Base-by-base conservation (phyloP, 2,329 filamentous ascomycete genomes). In the Aspergillus costaricaensis region DNA sequence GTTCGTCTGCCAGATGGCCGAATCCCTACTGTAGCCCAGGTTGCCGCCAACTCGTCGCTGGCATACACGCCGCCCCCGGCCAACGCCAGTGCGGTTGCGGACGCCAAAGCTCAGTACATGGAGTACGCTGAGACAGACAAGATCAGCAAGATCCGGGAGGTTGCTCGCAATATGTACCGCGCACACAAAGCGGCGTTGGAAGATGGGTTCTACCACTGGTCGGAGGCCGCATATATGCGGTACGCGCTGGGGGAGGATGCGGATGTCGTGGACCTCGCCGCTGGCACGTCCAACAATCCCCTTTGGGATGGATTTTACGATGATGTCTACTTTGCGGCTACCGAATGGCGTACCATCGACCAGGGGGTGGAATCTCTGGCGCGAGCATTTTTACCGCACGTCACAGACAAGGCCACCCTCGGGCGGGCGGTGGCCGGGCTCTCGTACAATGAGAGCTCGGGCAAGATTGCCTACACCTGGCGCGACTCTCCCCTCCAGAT, bases 341-440 rank as follows among this genome's bases (percentile, higher is more conserved):
- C 83, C 0, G 79, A 80, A 4, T 89, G 85, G 85, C 79, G 77
- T n/a, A 90, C 88, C 3, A 88, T 90, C 63, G 85, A 90, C 67
- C 80, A 84, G 68, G 84, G 84, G 1, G 71, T 87, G 0, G 84
- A 82, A 61, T 82, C 83, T 0, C 80, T 91, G 0, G 87, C 88
- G 0, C 71, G 78, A 0, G 83, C 88, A 0, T 90, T 91, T 74
- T 79, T 81, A 10, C 88, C 88, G 0, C 81, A 85, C 19, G 83
- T 91, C 2, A 77, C 82, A 57, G 81, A 85, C 39, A 79, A 82
- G 43, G 84, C 85, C 0, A 83, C 81, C 1, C 82, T 88, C 64
- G 80, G 82, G 59, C 82, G 82, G 51, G 83, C 82, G 55, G 79
- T 91, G 41, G 81, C 85, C 64, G 83, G 84, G 1, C 76, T 90